Conservation (phyloP, 73 alveolate genomes). For the Symbiodinium pilosum region DNA sequence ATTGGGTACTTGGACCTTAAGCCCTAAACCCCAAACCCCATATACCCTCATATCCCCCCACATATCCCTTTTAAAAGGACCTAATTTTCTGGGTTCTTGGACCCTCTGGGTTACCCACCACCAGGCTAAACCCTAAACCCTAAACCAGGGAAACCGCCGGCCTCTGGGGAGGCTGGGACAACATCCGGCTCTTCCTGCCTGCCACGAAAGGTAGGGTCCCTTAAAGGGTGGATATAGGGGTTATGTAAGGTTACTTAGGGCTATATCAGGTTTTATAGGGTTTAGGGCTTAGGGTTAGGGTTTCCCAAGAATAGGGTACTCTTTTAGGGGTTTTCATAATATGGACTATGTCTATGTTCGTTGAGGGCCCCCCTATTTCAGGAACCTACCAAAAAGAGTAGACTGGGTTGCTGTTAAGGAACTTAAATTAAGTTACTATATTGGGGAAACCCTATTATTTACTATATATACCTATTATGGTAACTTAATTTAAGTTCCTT, state of each 20-base stretch:
- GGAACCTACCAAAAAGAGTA: too few species aligned
- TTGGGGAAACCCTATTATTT: too few species aligned
- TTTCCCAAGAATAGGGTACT: background rate
- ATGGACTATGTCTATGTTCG: too few species aligned
- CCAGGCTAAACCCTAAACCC: background rate
- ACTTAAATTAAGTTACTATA: too few species aligned
- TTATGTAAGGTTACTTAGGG: background rate
- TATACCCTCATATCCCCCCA: background rate
- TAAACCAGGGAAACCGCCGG: background rate
- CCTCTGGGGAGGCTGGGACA: background rate
- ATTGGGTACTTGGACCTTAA: background rate
- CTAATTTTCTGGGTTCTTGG: too few species aligned
- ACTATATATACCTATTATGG: too few species aligned
- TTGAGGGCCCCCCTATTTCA: too few species aligned
- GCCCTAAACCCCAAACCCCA: background rate
- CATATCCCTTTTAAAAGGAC: too few species aligned
- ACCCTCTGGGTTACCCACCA: too few species aligned
- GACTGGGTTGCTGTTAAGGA: too few species aligned
- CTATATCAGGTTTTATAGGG: background rate
- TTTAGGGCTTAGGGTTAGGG: conserved; percentile 1
- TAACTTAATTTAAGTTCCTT: too few species aligned
- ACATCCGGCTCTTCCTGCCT: background rate
- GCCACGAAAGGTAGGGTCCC: background rate
- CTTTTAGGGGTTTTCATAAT: too few species aligned
- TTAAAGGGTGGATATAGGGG: background rate